Evolutionary conservation across 441 rosid species (phyloP).

Genomic region (Adansonia grandidieri): DNA sequence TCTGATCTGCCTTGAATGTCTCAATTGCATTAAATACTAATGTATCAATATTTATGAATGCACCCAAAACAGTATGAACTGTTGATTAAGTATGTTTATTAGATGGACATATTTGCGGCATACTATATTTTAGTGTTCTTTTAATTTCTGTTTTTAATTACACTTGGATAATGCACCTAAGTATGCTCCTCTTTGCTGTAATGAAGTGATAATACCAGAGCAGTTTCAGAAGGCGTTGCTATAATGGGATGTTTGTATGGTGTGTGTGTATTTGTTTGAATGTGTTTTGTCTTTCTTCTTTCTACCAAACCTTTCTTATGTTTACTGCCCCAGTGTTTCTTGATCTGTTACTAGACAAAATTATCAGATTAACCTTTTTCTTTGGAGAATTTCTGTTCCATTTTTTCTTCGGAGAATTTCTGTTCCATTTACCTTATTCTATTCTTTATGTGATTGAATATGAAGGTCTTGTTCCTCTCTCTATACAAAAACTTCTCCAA

Average conservation of each 20-base stretch:
- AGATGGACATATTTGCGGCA: not conserved
- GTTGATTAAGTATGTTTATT: not conserved
- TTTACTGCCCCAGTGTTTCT: not conserved
- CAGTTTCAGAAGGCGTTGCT: too few species aligned
- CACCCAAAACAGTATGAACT: not conserved
- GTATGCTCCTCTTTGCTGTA: slow-evolving; percentile 1
- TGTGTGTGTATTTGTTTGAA: too few species aligned
- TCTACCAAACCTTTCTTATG: not conserved
- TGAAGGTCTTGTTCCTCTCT: slow-evolving; percentile 66
- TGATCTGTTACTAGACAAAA: not conserved
- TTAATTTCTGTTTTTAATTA: not conserved
- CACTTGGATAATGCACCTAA: not conserved
- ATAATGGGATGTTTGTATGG: too few species aligned
- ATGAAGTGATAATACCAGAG: not conserved
- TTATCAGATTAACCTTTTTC: not conserved
- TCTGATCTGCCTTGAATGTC: not conserved
- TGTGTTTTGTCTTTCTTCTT: not conserved
- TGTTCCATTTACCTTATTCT: slow-evolving; percentile 14
- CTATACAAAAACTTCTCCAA: slow-evolving; percentile 70
- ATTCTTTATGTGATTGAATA: slow-evolving; percentile 24
- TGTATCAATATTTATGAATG: not conserved
- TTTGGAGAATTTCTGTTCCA: not conserved
- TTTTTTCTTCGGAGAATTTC: slow-evolving; percentile 8
- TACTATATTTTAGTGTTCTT: not conserved
- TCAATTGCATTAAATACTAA: too few species aligned